Conservation (phyloP, 768 basidiomycete species). For the Sporobolomyces phaffii region DNA sequence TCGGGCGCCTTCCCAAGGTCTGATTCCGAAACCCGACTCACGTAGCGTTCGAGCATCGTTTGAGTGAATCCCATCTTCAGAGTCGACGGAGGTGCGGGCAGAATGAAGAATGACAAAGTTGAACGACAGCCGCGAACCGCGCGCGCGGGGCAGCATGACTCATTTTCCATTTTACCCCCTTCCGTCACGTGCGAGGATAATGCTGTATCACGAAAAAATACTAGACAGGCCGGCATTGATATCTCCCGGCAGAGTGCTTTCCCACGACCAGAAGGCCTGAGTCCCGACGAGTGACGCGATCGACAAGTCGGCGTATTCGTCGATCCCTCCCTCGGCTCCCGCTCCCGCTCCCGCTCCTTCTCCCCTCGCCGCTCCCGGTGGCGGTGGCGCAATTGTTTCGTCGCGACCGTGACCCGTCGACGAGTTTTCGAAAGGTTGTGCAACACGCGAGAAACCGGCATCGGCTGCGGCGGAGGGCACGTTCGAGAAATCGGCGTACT, state of each 20-base stretch:
- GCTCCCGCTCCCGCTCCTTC: neutral
- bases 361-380: neutral
- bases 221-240: slow-evolving; percentile 6
- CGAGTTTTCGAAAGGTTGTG: too few relatives aligned
- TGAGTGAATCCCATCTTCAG: neutral
- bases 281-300: slow-evolving; percentile 19
- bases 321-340: neutral
- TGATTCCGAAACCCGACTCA: too few relatives aligned
- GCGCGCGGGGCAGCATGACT: too few relatives aligned
- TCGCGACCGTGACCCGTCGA: too few relatives aligned
- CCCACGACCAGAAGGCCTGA: slow-evolving; percentile 26
- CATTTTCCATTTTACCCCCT: neutral
- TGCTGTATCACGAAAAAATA: neutral
- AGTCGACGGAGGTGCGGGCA: too few relatives aligned
- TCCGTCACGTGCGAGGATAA: neutral
- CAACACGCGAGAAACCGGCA: too few relatives aligned
- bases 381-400: too few relatives aligned
- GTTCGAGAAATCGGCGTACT: too few relatives aligned
- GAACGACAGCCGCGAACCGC: too few relatives aligned
- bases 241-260: slow-evolving; percentile 6
- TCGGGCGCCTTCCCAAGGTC: too few relatives aligned
- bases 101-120: too few relatives aligned
- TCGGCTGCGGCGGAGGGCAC: too few relatives aligned
- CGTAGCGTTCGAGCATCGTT: slow-evolving; percentile 27
- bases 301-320: slow-evolving; percentile 5